A percentile compares a stretch with the other conserved stretches of the same genome.
Evolutionary conservation across 2,329 filamentous ascomycete species (phyloP).

Genomic region (Scedosporium apiospermum): DNA sequence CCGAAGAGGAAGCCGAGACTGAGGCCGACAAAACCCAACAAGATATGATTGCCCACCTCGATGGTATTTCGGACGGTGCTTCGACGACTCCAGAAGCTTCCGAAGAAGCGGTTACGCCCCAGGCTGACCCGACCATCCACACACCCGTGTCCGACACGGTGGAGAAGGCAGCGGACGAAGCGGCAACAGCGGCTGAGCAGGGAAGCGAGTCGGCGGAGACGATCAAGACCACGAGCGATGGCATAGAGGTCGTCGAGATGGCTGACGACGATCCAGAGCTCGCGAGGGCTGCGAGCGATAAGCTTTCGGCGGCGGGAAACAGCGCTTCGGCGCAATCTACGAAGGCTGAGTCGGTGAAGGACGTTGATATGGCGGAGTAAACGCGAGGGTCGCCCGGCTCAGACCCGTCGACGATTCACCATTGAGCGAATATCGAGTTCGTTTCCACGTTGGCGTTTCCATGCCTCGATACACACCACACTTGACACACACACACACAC

Average conservation of each 20-base stretch:
- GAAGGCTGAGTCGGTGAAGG: background rate
- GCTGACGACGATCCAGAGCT: background rate
- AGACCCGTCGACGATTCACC: background rate
- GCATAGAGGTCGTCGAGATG: background rate
- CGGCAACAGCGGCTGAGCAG: background rate
- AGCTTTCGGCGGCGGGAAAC: background rate
- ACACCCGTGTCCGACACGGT: background rate
- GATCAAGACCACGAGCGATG: background rate
- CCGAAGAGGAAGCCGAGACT: too few species aligned
- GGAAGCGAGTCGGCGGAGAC: background rate
- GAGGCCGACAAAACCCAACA: background rate
- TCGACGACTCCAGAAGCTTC: slow-evolving; percentile 4
- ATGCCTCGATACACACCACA: too few species aligned
- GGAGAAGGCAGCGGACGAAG: background rate
- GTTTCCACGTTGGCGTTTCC: background rate
- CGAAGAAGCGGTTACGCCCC: slow-evolving; percentile 2
- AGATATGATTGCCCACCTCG: background rate
- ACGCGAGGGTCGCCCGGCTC: background rate
- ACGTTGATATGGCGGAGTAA: background rate
- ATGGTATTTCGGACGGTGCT: slow-evolving; percentile 3
- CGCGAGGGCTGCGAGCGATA: background rate
- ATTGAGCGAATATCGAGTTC: background rate
- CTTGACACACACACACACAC: too few species aligned
- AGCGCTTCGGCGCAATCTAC: background rate
- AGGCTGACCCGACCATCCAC: background rate